Base-by-base conservation (phyloP, 169 alveolate genomes). In the Cryptosporidium parvum region DNA sequence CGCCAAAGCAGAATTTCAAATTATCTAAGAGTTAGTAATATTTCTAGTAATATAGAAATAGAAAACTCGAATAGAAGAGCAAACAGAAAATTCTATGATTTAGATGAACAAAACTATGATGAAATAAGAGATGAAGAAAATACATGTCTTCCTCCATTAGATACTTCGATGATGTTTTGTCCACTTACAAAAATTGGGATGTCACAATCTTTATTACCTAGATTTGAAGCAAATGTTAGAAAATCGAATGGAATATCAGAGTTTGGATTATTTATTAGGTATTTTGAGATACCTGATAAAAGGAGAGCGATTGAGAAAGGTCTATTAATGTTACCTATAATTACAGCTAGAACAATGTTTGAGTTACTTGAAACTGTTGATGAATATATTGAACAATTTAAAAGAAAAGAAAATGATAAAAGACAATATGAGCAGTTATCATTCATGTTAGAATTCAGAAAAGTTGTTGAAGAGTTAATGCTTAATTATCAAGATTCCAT, bases 341-440 rank as follows among this genome's bases (percentile, higher is more conserved):
- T 72, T 26, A 72, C 85, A 21, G 85, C 85, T 6, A 48, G 85
- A 53, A 51, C 70, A 10, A 21, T 72, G 29, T 72, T 31, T 72
- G 85, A 72, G 7, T 35, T 72, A 14, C 59, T 72, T 18, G 85
- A 72, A 23, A 23, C 85, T 18, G 29, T 72, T 0, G 85, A 72
- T 53, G 85, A 72, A 31, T 72, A 72, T 52, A 72, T 72, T 26
- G 85, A 72, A 16, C 85, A 72, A n/a, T 72, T 52, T 72, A 72
- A 72, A 16, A 21, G 85, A 29, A 72, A 72, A 31, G 85, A 72
- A 18, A 72, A 35, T 35, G 69, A 72, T n/a, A 23, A 31, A 52
- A 52, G 33, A 31, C 70, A 72, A 31, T 72, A 72, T 52, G 53
- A 53, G 5, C 85, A 72, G 51, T 35, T 72, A 6, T 48, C 85